Evolutionary conservation across 352 stramenopile genomes (phyloP), one percentile per base, ranked within the genome.

Genomic region (Lagenidium giganteum): DNA sequence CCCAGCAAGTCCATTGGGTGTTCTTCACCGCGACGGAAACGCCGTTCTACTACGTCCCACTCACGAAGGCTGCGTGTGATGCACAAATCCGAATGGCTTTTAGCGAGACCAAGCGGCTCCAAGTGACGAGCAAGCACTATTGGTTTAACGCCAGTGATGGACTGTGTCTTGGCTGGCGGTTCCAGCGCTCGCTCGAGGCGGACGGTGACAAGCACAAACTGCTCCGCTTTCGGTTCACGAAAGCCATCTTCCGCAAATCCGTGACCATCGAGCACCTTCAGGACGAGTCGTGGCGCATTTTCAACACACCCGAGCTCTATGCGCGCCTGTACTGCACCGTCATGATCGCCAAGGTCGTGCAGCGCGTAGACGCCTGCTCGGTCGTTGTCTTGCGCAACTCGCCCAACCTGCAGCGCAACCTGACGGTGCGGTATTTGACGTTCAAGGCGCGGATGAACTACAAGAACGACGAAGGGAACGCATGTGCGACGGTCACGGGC

Each of bases 221-320:
- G 13, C 34, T 62, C 11, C 54, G 47, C 2, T 56, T 62, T 14
- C 54, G 54, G 0, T 62, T 62, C 23, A 54, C 42, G n/a, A 39
- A 42, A 13, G 35, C 39, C 25, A 42, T 62, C 12, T 47, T 47
- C 4, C 33, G 47, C 6, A 51, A 42, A 28, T 51, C 47, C 27
- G 43, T 51, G 42, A 12, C 21, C 26, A 14, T 62, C 5, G 54
- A 56, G 20, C 35, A 53, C 23, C 45, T 46, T 12, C 48, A 38
- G 5, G 34, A 31, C 0, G 20, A 36, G 1, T 33, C 47, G 26
- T 62, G 54, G 54, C 42, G 32, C 8, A 38, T 45, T 4, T 33
- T 62, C 17, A 41, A n/a, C 5, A 50, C 30, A 5, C 46, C 46
- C 8, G 42, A 56, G 29, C 18, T 57, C 28, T 57, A 62, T 31